A percentile compares a stretch with the other conserved stretches of the same genome.
Conservation (phyloP, 2,329 filamentous ascomycete species). For the Coleophoma crateriformis region DNA sequence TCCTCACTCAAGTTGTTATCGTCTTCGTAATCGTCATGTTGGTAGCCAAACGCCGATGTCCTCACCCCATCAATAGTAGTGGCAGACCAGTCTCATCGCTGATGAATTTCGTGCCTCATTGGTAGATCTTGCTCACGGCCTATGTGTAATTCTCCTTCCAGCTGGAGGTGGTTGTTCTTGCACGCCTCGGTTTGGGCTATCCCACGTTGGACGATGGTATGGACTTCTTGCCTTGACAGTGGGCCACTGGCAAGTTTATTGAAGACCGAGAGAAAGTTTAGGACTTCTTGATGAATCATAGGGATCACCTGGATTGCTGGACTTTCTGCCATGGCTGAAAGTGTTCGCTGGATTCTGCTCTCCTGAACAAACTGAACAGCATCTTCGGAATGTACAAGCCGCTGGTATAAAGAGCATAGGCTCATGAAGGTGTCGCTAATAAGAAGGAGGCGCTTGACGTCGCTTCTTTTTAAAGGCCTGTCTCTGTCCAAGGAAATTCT, state of each 20-base stretch:
- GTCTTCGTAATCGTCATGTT: no score
- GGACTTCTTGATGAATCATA: not conserved
- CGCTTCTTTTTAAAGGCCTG: not conserved
- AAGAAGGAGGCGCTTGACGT: not conserved
- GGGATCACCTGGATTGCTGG: not conserved
- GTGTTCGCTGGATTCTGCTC: not conserved
- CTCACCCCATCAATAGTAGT: not conserved
- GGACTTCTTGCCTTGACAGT: not conserved
- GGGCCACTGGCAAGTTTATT: not conserved
- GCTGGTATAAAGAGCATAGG: not conserved
- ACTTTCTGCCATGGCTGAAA: not conserved
- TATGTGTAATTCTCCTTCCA: not conserved
- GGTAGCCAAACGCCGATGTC: not conserved
- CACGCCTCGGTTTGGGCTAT: not conserved
- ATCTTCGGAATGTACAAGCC: not conserved
- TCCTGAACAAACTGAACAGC: not conserved
- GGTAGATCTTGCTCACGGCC: not conserved
- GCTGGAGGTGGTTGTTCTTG: not conserved
- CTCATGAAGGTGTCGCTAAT: not conserved
- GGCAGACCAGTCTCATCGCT: not conserved
- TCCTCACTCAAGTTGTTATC: no score
- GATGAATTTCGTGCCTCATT: not conserved
- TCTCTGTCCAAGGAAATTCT: slow-evolving; percentile 2
- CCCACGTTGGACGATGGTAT: not conserved
- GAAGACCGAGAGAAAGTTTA: not conserved